Evolutionary conservation across 805 yeast species (phyloP).

Genomic region (Saturnispora besseyi): DNA sequence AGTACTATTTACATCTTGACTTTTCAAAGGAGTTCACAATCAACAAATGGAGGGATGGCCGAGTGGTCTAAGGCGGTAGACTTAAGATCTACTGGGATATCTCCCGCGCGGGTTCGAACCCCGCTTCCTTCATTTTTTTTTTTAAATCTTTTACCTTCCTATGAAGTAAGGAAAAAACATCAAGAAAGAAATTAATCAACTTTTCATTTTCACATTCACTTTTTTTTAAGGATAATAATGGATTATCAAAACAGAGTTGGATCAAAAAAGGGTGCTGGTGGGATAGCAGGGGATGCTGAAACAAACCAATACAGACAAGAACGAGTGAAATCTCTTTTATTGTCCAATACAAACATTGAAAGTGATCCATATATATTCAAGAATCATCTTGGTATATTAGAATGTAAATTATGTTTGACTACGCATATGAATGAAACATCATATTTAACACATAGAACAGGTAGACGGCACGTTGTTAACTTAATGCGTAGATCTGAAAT

Average conservation of each 20-base stretch:
- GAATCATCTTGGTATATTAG: conserved; percentile 76
- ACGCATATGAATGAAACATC: conserved; percentile 73
- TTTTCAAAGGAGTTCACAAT: too few species aligned
- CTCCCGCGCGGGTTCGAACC: conserved; percentile 22
- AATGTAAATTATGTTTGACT: conserved; percentile 79
- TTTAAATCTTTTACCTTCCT: not conserved
- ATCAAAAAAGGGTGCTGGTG: conserved; percentile 86
- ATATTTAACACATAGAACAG: conserved; percentile 76
- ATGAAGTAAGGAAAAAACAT: not conserved
- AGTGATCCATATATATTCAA: conserved; percentile 77
- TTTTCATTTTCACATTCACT: not conserved
- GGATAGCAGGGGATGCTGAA: conserved; percentile 68
- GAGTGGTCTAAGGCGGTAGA: conserved; percentile 21
- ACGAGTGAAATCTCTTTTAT: conserved; percentile 55
- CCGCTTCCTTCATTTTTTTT: conserved; percentile 17
- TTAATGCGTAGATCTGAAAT: conserved; percentile 51
- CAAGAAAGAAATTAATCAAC: too few species aligned
- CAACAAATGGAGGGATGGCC: conserved; percentile 16
- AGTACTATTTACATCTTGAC: too few species aligned
- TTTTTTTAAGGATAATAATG: conserved; percentile 35
- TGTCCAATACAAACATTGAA: conserved; percentile 41
- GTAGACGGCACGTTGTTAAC: conserved; percentile 71
- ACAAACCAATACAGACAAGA: conserved; percentile 59
- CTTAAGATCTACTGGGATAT: conserved; percentile 19
- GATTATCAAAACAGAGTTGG: conserved; percentile 87